Conservation (phyloP, 2,329 filamentous ascomycete species). For the Berkeleyomyces rouxiae region DNA sequence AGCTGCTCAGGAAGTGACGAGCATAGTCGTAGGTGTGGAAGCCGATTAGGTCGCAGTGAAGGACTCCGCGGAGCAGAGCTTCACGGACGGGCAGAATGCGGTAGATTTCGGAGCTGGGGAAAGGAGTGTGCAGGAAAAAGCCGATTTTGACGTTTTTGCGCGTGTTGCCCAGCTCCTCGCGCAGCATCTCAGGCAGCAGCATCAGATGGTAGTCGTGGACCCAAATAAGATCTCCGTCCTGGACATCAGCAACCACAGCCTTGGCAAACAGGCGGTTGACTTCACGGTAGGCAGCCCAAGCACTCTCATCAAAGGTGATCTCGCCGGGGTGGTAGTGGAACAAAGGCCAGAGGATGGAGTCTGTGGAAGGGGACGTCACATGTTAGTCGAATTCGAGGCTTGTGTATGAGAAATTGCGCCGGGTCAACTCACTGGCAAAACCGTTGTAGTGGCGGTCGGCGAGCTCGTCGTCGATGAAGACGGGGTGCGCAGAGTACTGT, state of each 20-base stretch:
- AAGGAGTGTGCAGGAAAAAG: constrained; percentile 95
- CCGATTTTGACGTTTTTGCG: constrained; percentile 94
- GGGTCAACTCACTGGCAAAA: constrained; percentile 62
- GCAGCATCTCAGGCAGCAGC: constrained; percentile 88
- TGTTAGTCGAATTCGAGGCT: background rate
- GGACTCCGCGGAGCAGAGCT: constrained; percentile 67
- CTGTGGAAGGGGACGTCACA: constrained; percentile 26
- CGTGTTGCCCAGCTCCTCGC: constrained; percentile 64
- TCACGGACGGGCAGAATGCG: constrained; percentile 86
- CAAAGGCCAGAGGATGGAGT: constrained; percentile 94
- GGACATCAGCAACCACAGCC: constrained; percentile 68
- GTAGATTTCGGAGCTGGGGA: constrained; percentile 94
- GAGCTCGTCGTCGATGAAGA: constrained; percentile 86
- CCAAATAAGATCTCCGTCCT: constrained; percentile 92
- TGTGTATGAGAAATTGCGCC: background rate
- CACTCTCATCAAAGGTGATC: constrained; percentile 91
- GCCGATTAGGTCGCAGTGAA: constrained; percentile 88
- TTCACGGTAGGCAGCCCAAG: constrained; percentile 84
- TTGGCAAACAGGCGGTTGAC: constrained; percentile 88
- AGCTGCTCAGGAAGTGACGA: constrained; percentile 91
- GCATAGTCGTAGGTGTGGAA: constrained; percentile 99
- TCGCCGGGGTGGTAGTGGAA: constrained; percentile 98
- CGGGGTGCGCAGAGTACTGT: constrained; percentile 75
- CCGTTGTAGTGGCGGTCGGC: constrained; percentile 96
- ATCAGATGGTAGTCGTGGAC: constrained; percentile 98